Percentiles rank a stretch among this genome's conserved stretches.
These are phyloP conservation scores for Domatiomyces globalis DNA, from an alignment of 2,329 filamentous ascomycete species.

Conservation along the genomic window DNA sequence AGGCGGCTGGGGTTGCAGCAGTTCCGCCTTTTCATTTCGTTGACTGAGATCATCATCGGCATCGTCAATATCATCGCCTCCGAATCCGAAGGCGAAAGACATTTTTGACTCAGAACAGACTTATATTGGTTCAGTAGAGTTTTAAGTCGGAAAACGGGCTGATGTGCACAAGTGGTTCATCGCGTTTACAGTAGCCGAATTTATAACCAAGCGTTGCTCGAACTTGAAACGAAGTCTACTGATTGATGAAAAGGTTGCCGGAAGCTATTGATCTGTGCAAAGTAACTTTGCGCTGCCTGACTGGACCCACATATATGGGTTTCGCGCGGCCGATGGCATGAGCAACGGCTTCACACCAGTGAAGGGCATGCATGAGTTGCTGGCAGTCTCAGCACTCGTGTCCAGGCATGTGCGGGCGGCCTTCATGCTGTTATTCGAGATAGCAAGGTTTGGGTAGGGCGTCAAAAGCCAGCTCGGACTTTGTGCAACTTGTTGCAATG, in stretches of 20 bases:
- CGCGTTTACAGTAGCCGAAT: too few species aligned
- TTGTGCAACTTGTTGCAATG: too few species aligned
- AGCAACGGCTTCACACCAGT: too few species aligned
- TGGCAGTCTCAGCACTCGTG: too few species aligned
- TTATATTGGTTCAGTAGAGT: background rate
- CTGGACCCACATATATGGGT: too few species aligned
- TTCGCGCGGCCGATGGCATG: too few species aligned
- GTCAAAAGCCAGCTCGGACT: background rate
- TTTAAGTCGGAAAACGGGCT: background rate
- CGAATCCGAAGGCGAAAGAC: constrained; percentile 44
- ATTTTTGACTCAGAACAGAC: constrained; percentile 1
- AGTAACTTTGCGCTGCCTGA: too few species aligned
- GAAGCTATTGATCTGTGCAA: too few species aligned
- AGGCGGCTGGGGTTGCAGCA: background rate
- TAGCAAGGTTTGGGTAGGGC: background rate
- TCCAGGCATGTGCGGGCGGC: background rate
- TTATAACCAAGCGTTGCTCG: too few species aligned
- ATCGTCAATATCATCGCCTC: constrained; percentile 45
- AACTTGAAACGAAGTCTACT: too few species aligned
- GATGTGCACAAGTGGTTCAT: background rate
- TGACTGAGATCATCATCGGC: constrained; percentile 19
- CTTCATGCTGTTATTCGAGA: background rate
- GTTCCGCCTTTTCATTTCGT: constrained; percentile 1
- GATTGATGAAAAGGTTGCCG: too few species aligned
- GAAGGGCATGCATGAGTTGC: too few species aligned